phyloP scores from a whole-genome alignment of 768 basidiomycete genomes.

The Boletales sp. region DNA sequence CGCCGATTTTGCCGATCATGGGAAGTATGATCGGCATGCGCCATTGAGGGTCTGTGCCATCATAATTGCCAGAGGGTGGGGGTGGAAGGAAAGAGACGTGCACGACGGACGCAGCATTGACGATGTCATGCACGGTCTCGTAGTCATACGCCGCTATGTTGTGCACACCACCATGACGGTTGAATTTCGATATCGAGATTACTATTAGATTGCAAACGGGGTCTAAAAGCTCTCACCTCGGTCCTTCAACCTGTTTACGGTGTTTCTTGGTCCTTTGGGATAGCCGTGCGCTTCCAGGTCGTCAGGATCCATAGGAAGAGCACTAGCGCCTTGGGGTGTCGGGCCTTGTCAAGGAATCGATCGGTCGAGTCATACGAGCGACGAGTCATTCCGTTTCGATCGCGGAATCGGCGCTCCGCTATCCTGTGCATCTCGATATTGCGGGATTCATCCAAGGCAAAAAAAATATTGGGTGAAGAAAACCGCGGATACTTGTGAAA shows the following conservation, averaged over 20 bases:
- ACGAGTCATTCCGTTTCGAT: too few relatives aligned
- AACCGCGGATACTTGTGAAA: too few relatives aligned
- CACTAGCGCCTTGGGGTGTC: too few relatives aligned
- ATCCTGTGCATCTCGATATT: too few relatives aligned
- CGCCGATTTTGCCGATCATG: constrained; percentile 24
- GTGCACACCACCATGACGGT: too few relatives aligned
- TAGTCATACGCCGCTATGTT: constrained; percentile 19
- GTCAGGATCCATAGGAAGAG: constrained; percentile 39
- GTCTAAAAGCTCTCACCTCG: constrained; percentile 11
- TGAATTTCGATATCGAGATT: too few relatives aligned
- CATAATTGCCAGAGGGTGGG: constrained; percentile 7
- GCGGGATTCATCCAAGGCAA: too few relatives aligned
- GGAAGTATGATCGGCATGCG: constrained; percentile 21
- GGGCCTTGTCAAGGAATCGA: too few relatives aligned
- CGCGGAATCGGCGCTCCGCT: too few relatives aligned
- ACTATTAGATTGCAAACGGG: neutral
- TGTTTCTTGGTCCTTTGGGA: constrained; percentile 30
- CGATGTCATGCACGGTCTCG: constrained; percentile 18
- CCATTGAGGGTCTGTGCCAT: constrained; percentile 3
- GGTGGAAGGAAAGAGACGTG: constrained; percentile 24
- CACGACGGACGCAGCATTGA: constrained; percentile 21
- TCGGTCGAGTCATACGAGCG: too few relatives aligned
- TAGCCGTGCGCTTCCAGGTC: constrained; percentile 28
- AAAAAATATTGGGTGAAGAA: too few relatives aligned
- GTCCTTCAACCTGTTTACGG: constrained; percentile 24